Base-by-base conservation (phyloP, 2,329 filamentous ascomycete species). In the Paecilomyces niveus region DNA sequence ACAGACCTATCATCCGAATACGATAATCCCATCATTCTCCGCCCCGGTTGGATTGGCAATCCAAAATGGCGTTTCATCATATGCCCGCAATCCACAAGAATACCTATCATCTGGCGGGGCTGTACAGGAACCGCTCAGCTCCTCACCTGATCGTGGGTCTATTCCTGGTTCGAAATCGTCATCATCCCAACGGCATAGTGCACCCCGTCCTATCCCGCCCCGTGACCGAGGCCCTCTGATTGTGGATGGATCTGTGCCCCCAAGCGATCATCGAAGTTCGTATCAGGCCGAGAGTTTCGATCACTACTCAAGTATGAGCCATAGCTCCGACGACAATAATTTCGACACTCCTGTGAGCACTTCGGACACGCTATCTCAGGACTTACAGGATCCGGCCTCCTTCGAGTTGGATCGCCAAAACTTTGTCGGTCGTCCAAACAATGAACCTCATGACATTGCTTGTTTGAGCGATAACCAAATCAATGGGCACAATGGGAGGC, bases 221-320 rank as follows among this genome's bases (percentile, higher is more conserved):
- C 65, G 65, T 51, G 68, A 71, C 58, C 68, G 72, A 35, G 77
- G 76, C 8, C 78, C 77, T 29, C 62, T 80, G 58, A 78, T 80
- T 39, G 74, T 80, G 5, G 78, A 80, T 66, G 78, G 78, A 6
- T 79, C 78, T 13, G 71, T 77, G 31, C 72, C 73, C 32, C 69
- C 65, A 2, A 74, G 68, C 61, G 75, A 77, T 53, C 66, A 65
- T 24, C 72, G 72, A 29, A 61, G 69, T 26, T 64, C 70, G n/a
- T 64, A 67, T 58, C 60, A 67, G 6, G 65, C 70, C 21, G 73
- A 76, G 21, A 63, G 68, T 49, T 67, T 71, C 35, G 74, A 76
- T 57, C 70, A 70, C 5, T 73, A 73, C 52, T 67, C 67, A 22
- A 62, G 71, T 4, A 67, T 71, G 57, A 74, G 70, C 53, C 71